Evolutionary conservation across 148 eudicot species (phyloP).

Genomic region (Silene latifolia): DNA sequence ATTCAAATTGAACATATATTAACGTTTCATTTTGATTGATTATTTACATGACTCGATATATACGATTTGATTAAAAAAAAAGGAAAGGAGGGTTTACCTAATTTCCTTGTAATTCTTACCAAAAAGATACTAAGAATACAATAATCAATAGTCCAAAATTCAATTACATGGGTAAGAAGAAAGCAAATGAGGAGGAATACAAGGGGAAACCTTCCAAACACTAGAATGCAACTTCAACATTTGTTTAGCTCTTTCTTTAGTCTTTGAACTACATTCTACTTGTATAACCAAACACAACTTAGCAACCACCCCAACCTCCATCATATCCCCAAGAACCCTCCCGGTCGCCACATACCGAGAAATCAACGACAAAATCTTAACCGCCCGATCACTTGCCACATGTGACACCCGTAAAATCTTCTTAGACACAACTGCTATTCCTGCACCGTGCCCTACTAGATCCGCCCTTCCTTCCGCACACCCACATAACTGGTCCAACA

Average conservation of each 20-base stretch:
- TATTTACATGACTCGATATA: too few species aligned
- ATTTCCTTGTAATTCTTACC: slow-evolving; percentile 4
- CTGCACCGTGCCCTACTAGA: slow-evolving; percentile 57
- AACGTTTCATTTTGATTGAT: too few species aligned
- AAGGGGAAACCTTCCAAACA: slow-evolving; percentile 68
- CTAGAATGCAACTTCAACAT: slow-evolving; percentile 70
- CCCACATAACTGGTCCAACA: slow-evolving; percentile 59
- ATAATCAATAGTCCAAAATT: not conserved
- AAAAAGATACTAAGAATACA: not conserved
- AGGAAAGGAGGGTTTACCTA: not conserved
- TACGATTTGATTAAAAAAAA: too few species aligned
- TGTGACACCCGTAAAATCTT: slow-evolving; percentile 80
- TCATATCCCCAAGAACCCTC: slow-evolving; percentile 69
- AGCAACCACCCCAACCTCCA: slow-evolving; percentile 76
- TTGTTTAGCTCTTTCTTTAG: slow-evolving; percentile 65
- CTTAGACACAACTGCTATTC: slow-evolving; percentile 78
- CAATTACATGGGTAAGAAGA: slow-evolving; percentile 40
- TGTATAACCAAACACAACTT: slow-evolving; percentile 80
- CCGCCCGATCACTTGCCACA: slow-evolving; percentile 53
- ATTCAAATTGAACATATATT: too few species aligned
- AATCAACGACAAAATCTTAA: slow-evolving; percentile 45
- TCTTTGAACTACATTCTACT: slow-evolving; percentile 46
- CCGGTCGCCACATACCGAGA: slow-evolving; percentile 42
- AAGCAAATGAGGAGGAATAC: slow-evolving; percentile 60
- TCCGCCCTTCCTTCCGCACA: slow-evolving; percentile 81